Conservation (phyloP, 139 green algal species). For the Volvox reticuliferus region DNA sequence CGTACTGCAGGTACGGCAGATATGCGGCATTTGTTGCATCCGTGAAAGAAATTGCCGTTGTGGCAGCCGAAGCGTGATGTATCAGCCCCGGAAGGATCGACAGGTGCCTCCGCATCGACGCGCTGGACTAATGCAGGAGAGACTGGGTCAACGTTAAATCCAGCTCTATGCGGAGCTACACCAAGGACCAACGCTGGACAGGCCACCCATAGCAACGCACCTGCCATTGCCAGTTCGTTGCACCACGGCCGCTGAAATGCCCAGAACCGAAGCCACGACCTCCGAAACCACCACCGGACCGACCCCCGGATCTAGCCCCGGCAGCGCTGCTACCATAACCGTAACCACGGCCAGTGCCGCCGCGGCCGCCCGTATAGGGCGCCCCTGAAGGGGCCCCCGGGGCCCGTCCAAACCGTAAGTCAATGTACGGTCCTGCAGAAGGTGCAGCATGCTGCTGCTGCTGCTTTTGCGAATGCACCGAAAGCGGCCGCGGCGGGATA, state of each 20-base stretch:
- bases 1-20: too few relatives aligned
- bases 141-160: too few relatives aligned
- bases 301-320: not conserved
- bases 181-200: too few relatives aligned
- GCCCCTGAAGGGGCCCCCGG: not conserved
- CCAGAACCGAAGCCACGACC: not conserved
- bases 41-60: too few relatives aligned
- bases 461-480: too few relatives aligned
- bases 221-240: not conserved
- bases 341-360: not conserved
- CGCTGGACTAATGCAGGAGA: too few relatives aligned
- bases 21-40: too few relatives aligned
- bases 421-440: not conserved
- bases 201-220: not conserved
- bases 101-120: too few relatives aligned
- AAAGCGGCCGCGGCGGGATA: not conserved
- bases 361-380: not conserved
- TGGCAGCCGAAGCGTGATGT: too few relatives aligned
- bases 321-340: not conserved
- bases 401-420: not conserved
- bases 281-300: not conserved
- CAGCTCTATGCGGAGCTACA: too few relatives aligned
- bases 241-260: not conserved
- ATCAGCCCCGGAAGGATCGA: too few relatives aligned
- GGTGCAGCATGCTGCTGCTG: not conserved